Base-by-base conservation (phyloP, 805 yeast species). In the Lipomyces chichibuensis region DNA sequence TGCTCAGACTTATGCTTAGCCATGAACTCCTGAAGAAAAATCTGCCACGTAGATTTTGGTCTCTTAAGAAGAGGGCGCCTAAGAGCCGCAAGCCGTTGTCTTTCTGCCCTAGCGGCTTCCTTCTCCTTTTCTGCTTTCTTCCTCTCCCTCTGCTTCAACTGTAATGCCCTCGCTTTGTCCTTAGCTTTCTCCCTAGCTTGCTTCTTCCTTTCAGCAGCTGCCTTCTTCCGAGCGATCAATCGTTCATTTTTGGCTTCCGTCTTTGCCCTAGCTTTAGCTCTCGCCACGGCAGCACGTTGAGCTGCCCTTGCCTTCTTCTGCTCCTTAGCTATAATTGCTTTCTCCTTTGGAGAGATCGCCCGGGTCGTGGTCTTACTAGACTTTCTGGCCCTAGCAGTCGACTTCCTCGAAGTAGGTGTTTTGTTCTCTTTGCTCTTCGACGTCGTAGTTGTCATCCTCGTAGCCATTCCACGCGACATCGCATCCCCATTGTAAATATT, bases 301-400 rank as follows among this genome's bases (percentile, higher is more conserved):
- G 49, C 20, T 13, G 49, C 49, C 49, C 23, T 43, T 17, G 49
- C 23, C 23, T 43, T 43, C 55, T 32, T 27, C 56, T 20, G 27
- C 32, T 23, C 25, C 64, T 32, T 43, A 14, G 57, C 49, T 43
- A 61, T 64, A 53, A 33, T 33, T 11, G 52, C 59, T 27, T 53
- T 53, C 61, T 32, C 37, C 54, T 53, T 54, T 64, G 53, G 54
- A 14, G 57, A 57, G 23, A 65, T 51, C 29, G 29, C 25, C 62
- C 53, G 14, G 37, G 55, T 37, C 43, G 39, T 60, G 27, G 66
- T 60, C 62, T 60, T 60, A 6, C 52, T 54, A 20, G 62, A 17
- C 33, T 14, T 51, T 51, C 52, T 54, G 57, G 39, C 32, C 53
- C 25, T 55, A 6, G 43, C 43, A 13, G 54, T 39, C 6, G 63